These are phyloP conservation scores for Xylaria scruposa DNA, from an alignment of 495 filamentous ascomycete genomes.

Conservation along the genomic window DNA sequence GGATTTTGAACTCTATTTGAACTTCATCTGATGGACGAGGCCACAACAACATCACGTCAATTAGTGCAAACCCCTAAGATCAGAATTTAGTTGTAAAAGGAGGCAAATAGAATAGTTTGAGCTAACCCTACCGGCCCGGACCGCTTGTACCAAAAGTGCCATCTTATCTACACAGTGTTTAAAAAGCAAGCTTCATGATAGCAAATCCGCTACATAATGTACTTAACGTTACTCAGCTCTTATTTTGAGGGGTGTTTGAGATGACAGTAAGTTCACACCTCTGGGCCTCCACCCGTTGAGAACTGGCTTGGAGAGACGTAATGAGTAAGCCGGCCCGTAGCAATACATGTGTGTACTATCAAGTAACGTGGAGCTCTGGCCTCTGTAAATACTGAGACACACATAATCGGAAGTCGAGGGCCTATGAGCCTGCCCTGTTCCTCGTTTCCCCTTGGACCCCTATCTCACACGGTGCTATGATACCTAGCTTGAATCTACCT, in stretches of 20 bases:
- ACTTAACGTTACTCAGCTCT: neutral
- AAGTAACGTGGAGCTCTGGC: neutral
- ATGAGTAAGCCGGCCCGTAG: neutral
- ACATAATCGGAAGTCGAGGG: slow-evolving; percentile 3
- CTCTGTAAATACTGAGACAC: neutral
- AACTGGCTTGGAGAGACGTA: neutral
- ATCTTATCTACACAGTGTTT: slow-evolving; percentile 5
- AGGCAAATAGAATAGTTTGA: neutral
- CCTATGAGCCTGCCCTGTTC: neutral
- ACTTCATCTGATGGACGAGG: slow-evolving; percentile 13
- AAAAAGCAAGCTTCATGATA: neutral
- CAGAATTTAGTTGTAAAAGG: neutral
- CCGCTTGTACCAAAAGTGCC: slow-evolving; percentile 14
- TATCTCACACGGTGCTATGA: slow-evolving; percentile 4
- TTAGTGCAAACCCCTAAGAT: neutral
- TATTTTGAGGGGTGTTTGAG: neutral
- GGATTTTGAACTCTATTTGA: slow-evolving; percentile 14
- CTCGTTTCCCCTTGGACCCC: neutral
- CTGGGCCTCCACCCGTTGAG: slow-evolving; percentile 2
- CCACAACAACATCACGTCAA: neutral
- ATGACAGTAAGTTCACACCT: neutral
- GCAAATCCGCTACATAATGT: neutral
- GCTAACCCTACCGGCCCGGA: slow-evolving; percentile 4
- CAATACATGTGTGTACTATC: slow-evolving; percentile 2
- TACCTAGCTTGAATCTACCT: neutral